Percentiles rank a stretch among this genome's conserved stretches.
Evolutionary conservation across 306 rosid species (phyloP).

Genomic region (Erythrophleum fordii): DNA sequence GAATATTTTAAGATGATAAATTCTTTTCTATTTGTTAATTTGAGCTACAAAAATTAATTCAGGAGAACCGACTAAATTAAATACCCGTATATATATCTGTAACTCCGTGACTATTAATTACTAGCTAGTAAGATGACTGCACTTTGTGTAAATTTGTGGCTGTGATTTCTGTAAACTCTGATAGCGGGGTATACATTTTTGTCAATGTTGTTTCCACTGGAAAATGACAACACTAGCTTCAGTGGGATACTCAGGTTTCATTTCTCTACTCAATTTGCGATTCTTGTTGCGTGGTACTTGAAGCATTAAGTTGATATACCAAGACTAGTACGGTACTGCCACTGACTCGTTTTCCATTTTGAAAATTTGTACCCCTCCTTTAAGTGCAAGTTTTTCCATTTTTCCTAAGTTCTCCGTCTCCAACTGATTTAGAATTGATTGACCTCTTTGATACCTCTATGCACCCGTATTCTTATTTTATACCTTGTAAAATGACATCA

Average conservation of each 20-base stretch:
- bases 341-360: slow-evolving; percentile 47
- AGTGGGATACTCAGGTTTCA: slow-evolving; percentile 9
- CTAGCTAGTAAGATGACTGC: slow-evolving; percentile 8
- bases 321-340: slow-evolving; percentile 44
- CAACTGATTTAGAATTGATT: slow-evolving; percentile 9
- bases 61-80: slow-evolving; percentile 4
- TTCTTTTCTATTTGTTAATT: background rate
- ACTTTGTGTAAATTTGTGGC: slow-evolving; percentile 24
- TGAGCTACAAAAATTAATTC: background rate
- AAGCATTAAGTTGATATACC: slow-evolving; percentile 28
- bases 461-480: slow-evolving; percentile 24
- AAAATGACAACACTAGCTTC: slow-evolving; percentile 48
- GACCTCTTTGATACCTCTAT: slow-evolving; percentile 37
- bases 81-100: background rate
- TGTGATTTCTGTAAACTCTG: slow-evolving; percentile 28
- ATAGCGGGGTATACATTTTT: background rate
- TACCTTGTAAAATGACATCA: slow-evolving; percentile 40
- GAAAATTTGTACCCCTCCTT: slow-evolving; percentile 61
- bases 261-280: slow-evolving; percentile 37
- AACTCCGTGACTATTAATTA: slow-evolving; percentile 5
- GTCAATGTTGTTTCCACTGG: slow-evolving; percentile 32
- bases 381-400: slow-evolving; percentile 47
- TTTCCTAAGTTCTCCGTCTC: background rate
- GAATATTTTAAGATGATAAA: background rate
- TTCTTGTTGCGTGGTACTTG: slow-evolving; percentile 29